Percentiles rank a stretch among this genome's conserved stretches.
Evolutionary conservation across 192 early-diverging fungal species (phyloP).

Genomic region (Dissophora globulifera): DNA sequence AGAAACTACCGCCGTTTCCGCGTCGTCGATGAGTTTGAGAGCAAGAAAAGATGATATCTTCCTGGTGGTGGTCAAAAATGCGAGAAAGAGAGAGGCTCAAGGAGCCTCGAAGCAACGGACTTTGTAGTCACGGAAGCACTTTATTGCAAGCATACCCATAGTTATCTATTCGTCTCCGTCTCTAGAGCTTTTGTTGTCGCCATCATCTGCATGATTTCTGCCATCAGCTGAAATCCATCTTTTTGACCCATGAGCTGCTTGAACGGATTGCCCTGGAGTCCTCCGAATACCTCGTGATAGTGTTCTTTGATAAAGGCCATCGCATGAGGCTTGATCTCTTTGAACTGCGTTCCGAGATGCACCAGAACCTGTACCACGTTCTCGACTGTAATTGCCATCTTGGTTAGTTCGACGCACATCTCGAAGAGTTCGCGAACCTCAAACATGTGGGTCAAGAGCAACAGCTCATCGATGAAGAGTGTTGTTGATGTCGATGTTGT

Average conservation of each 20-base stretch:
- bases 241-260: neutral
- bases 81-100: too few relatives aligned
- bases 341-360: neutral
- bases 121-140: too few relatives aligned
- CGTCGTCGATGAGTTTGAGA: slow-evolving; percentile 72
- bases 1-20: too few relatives aligned
- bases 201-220: neutral
- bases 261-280: neutral
- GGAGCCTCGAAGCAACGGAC: too few relatives aligned
- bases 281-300: slow-evolving; percentile 1
- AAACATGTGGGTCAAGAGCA: neutral
- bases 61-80: too few relatives aligned
- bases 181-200: neutral
- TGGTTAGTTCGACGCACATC: neutral
- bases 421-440: neutral
- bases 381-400: neutral
- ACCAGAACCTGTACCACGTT: neutral
- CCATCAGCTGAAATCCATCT: neutral
- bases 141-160: too few relatives aligned
- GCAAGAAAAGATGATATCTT: slow-evolving; percentile 69
- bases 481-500: too few relatives aligned
- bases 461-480: neutral
- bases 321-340: neutral
- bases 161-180: too few relatives aligned
- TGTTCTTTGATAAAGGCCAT: slow-evolving; percentile 1